phyloP scores from a whole-genome alignment of 352 stramenopile genomes.

The Pythium dissotocum region DNA sequence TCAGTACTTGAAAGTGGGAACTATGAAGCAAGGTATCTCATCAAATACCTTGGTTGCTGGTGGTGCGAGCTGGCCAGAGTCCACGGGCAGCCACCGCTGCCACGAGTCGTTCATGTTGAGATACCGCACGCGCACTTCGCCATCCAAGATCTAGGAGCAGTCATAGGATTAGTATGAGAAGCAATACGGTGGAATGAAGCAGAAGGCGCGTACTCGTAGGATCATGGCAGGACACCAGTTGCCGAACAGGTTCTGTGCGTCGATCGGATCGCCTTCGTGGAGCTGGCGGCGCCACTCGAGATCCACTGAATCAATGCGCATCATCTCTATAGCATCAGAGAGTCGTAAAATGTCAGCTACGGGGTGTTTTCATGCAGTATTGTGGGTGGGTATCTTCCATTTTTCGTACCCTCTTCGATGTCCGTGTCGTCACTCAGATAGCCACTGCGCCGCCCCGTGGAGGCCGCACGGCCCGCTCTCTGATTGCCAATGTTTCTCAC shows the following conservation, averaged over 20 bases:
- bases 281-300: slow-evolving; percentile 75
- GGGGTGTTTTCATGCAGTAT: not conserved
- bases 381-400: not conserved
- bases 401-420: slow-evolving; percentile 63
- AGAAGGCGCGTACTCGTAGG: slow-evolving; percentile 32
- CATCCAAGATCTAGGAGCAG: slow-evolving; percentile 43
- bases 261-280: slow-evolving; percentile 58
- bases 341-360: not conserved
- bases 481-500: slow-evolving; percentile 3
- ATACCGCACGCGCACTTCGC: slow-evolving; percentile 67
- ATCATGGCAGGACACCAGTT: slow-evolving; percentile 81
- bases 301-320: slow-evolving; percentile 70
- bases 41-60: slow-evolving; percentile 52
- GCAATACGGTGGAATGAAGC: not conserved
- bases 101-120: slow-evolving; percentile 85
- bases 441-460: slow-evolving; percentile 1
- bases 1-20: not conserved
- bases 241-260: slow-evolving; percentile 81
- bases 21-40: not conserved
- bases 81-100: slow-evolving; percentile 62
- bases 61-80: slow-evolving; percentile 64
- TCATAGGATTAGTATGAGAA: not conserved
- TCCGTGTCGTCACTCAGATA: slow-evolving; percentile 65
- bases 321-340: slow-evolving; percentile 62
- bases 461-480: not conserved